A percentile compares a stretch with the other conserved stretches of the same genome.
Evolutionary conservation across 2,329 filamentous ascomycete genomes (phyloP).

Genomic region (Calonectria ilicicola): DNA sequence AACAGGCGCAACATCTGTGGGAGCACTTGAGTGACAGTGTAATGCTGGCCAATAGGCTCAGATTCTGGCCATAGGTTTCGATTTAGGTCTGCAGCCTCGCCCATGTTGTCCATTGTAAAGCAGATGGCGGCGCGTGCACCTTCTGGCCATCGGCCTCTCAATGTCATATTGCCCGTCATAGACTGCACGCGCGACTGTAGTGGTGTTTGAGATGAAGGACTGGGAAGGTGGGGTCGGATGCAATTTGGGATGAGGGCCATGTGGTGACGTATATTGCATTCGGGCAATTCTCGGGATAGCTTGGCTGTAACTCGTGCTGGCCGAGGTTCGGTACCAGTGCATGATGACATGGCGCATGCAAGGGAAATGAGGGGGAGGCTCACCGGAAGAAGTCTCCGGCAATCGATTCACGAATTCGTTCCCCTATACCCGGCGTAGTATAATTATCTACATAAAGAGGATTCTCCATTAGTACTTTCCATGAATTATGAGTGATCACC

Average conservation of each 20-base stretch:
- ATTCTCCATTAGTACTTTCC: background rate
- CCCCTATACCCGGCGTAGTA: background rate
- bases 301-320: background rate
- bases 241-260: background rate
- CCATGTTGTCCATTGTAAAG: slow-evolving; percentile 19
- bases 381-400: background rate
- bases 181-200: no score
- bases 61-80: slow-evolving; percentile 13
- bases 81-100: slow-evolving; percentile 11
- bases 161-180: background rate
- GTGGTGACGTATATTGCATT: background rate
- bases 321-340: background rate
- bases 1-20: background rate
- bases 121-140: slow-evolving; percentile 5
- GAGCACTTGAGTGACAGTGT: background rate
- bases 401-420: background rate
- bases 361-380: background rate
- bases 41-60: slow-evolving; percentile 6
- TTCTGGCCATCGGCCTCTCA: background rate
- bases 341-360: background rate
- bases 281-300: background rate
- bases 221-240: background rate
- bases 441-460: background rate
- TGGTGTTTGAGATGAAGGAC: background rate
- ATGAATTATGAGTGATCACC: background rate